Evolutionary conservation across 768 basidiomycete species (phyloP), one percentile per base, ranked within the genome.

Genomic region (Ramaria sp.): DNA sequence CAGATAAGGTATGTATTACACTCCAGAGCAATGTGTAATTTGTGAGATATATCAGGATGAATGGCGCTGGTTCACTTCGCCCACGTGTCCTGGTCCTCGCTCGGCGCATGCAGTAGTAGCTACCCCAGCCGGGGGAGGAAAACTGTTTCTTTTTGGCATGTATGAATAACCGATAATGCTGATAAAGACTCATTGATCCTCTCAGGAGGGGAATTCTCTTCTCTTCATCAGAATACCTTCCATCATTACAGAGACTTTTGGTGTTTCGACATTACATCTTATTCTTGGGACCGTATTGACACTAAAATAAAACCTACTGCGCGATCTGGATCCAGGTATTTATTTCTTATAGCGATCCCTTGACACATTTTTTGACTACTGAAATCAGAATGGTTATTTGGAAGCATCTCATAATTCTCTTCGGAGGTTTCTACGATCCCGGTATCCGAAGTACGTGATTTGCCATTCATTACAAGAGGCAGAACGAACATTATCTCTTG

Each of bases 241-340:
- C 87, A 90, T 58, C 89, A 93, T 61, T 94, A 90, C 62, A 78
- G 88, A 43, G 88, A 93, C 63, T 83, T 94, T 62, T 93, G 93
- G 86, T 76, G 76, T 45, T 94, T 94, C 63, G 87, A 90, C 59
- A 78, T 95, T 22, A 62, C 74, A 2, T 83, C 81, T 0, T 86
- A 89, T 57, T 68, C 76, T 0, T 95, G 93, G 92, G 88, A 94
- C 60, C 73, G 88, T 7, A 88, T 93, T 49, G 92, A 94, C 36
- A 91, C 88, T 3, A 92, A 89, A 62, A 65, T 83, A 15, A 74
- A 80, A 24, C 92, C 91, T 0, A 82, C 78, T 37, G 86, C 89
- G 5, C 73, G 91, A 39, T 88, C 85, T 2, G 93, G 92, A 1
- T 88, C 91, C 67, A 73, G 91, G 81, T 86, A 57, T 50, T 75